phyloP scores from a whole-genome alignment of 73 alveolate genomes.

The Tetrahymena malaccensis region DNA sequence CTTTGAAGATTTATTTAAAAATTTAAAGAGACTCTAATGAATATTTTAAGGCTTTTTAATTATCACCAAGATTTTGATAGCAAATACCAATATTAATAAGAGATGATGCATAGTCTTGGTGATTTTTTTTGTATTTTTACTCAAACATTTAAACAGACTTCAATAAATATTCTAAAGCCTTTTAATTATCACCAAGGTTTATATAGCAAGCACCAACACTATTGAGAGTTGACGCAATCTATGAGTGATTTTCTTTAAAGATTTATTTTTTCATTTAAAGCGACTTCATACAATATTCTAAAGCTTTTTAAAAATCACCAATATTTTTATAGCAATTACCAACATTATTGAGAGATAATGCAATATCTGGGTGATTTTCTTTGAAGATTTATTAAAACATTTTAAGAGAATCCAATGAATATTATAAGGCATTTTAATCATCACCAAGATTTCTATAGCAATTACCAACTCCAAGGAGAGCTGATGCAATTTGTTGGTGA shows the following conservation, averaged over 20 bases:
- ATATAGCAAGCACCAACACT: neutral
- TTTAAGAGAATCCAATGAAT: neutral
- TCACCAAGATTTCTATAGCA: neutral
- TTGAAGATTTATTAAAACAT: neutral
- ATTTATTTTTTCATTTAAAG: neutral
- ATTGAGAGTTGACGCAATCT: neutral
- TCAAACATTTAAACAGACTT: neutral
- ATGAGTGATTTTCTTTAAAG: too few species aligned
- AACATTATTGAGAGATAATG: too few species aligned
- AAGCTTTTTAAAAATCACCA: neutral
- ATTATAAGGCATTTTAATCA: neutral
- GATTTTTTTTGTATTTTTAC: neutral
- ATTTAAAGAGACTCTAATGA: neutral
- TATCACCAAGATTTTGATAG: neutral
- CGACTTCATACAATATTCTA: neutral
- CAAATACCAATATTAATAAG: neutral
- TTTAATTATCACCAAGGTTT: neutral
- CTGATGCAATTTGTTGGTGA: neutral
- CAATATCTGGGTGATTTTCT: neutral
- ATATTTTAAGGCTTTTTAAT: neutral
- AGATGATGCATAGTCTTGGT: neutral
- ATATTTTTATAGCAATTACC: neutral
- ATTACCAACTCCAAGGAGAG: neutral
- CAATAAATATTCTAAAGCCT: neutral
- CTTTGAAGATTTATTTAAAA: too few species aligned